A percentile compares a stretch with the other conserved stretches of the same genome.
Conservation (phyloP, 768 basidiomycete species). For the Hirschioporus abietinus region DNA sequence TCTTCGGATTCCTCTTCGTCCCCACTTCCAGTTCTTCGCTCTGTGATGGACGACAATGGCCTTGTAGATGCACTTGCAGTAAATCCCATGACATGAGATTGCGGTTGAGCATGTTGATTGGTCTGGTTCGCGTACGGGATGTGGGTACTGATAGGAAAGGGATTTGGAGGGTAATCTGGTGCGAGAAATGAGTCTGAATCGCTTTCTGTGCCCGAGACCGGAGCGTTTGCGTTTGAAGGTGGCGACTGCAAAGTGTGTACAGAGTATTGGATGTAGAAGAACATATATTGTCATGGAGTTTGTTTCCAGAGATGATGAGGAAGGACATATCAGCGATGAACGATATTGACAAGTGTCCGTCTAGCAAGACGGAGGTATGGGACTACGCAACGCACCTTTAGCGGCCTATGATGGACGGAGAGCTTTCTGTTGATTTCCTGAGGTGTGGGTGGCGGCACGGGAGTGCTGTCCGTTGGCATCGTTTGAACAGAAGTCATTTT, state of each 20-base stretch:
- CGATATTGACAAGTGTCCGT: slow-evolving; percentile 3
- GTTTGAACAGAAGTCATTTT: background rate
- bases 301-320: background rate
- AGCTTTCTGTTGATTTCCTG: slow-evolving; percentile 87
- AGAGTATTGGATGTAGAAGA: background rate
- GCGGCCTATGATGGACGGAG: slow-evolving; percentile 52
- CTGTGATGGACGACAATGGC: slow-evolving; percentile 73
- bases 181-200: slow-evolving; percentile 72
- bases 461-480: background rate
- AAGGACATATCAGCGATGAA: slow-evolving; percentile 4
- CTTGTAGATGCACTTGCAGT: slow-evolving; percentile 34
- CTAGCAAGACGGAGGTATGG: slow-evolving; percentile 24
- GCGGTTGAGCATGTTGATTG: slow-evolving; percentile 23
- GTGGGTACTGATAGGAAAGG: background rate
- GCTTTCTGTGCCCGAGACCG: slow-evolving; percentile 75
- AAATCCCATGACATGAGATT: slow-evolving; percentile 26
- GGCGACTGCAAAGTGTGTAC: slow-evolving; percentile 14
- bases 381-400: slow-evolving; percentile 13
- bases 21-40: slow-evolving; percentile 61
- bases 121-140: background rate
- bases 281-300: background rate
- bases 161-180: slow-evolving; percentile 27
- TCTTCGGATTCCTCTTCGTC: slow-evolving; percentile 63
- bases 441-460: slow-evolving; percentile 67
- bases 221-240: slow-evolving; percentile 23